phyloP scores from a whole-genome alignment of 345 rosid species.

The Eucalyptus shirleyi region DNA sequence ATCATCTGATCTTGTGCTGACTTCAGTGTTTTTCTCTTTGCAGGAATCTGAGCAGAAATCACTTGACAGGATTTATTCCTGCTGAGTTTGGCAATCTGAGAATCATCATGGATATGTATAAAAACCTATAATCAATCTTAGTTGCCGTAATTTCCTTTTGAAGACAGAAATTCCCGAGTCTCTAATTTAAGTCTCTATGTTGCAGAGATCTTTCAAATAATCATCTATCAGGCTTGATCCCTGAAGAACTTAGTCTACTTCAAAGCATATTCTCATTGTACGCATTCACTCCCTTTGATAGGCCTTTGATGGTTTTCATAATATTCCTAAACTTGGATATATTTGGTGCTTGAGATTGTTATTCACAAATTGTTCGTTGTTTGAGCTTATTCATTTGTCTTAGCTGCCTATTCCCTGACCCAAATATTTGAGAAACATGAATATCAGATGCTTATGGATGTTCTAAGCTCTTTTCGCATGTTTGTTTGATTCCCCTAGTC shows the following conservation, averaged over 20 bases:
- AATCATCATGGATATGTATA: slow-evolving; percentile 84
- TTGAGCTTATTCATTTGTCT: background rate
- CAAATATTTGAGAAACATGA: background rate
- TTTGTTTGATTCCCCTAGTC: background rate
- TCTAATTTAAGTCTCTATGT: background rate
- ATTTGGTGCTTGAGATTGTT: background rate
- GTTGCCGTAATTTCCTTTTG: background rate
- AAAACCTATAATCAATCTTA: background rate
- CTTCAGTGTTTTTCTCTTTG: background rate
- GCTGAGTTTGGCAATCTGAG: slow-evolving; percentile 83
- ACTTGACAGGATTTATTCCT: slow-evolving; percentile 58
- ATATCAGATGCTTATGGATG: background rate
- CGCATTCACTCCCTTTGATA: background rate
- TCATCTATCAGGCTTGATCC: slow-evolving; percentile 68
- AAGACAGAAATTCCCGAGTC: background rate
- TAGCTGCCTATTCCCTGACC: background rate
- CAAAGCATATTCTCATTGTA: slow-evolving; percentile 62
- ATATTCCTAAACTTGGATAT: background rate
- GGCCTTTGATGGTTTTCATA: background rate
- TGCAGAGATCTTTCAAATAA: slow-evolving; percentile 86
- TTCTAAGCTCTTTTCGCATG: background rate
- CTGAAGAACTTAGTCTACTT: slow-evolving; percentile 72
- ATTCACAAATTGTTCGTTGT: background rate
- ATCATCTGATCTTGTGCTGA: background rate
- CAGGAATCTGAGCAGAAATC: slow-evolving; percentile 85